A percentile compares a stretch with the other conserved stretches of the same genome.
These are phyloP conservation scores for Athelia psychrophila DNA, from an alignment of 1,284 basidiomycete genomes.

Conservation along the genomic window DNA sequence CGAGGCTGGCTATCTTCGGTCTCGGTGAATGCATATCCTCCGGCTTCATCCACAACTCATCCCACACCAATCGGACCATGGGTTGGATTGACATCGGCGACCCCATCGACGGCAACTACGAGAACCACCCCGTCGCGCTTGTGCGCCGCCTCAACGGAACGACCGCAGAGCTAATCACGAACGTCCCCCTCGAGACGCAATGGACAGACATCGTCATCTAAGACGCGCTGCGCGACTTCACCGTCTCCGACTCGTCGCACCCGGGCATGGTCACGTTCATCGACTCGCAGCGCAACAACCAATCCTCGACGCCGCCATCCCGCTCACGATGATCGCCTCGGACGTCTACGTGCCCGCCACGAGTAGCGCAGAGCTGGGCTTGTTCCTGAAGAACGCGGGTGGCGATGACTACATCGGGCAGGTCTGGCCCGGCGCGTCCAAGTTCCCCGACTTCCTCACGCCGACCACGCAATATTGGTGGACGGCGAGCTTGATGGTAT, in stretches of 20 bases:
- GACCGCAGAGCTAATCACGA: constrained; percentile 44
- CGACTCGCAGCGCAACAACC: constrained; percentile 47
- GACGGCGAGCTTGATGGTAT: constrained; percentile 36
- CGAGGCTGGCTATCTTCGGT: constrained; percentile 72
- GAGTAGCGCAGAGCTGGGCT: too few relatives aligned
- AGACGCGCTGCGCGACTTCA: constrained; percentile 66
- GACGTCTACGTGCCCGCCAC: constrained; percentile 43
- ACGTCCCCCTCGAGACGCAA: constrained; percentile 69
- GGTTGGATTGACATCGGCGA: constrained; percentile 66
- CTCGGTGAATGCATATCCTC: constrained; percentile 73
- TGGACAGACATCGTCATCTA: constrained; percentile 82
- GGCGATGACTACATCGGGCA: too few relatives aligned
- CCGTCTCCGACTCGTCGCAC: constrained; percentile 60
- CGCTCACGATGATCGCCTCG: constrained; percentile 31
- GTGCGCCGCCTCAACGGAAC: constrained; percentile 49
- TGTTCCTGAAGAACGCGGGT: too few relatives aligned
- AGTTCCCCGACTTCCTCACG: constrained; percentile 48
- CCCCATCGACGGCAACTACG: constrained; percentile 58
- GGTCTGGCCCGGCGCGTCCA: constrained; percentile 36
- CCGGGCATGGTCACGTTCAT: too few relatives aligned
- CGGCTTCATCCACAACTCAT: constrained; percentile 60
- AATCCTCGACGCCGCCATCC: constrained; percentile 33
- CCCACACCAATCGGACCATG: constrained; percentile 60
- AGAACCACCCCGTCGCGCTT: constrained; percentile 7
- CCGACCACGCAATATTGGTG: constrained; percentile 35